phyloP scores from a whole-genome alignment of 768 basidiomycete species.

The Mycena epipterygia region DNA sequence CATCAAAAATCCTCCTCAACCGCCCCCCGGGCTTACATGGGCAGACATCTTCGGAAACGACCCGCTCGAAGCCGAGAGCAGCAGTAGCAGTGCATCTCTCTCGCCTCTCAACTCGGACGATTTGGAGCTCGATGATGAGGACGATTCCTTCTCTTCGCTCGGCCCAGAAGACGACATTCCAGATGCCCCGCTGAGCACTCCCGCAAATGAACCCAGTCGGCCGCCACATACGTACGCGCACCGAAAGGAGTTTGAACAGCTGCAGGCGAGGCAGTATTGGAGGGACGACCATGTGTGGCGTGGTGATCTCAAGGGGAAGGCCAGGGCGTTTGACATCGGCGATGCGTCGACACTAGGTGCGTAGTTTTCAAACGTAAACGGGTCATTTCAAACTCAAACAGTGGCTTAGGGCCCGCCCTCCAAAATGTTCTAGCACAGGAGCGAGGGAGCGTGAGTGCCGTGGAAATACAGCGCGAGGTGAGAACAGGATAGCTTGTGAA shows the following conservation, averaged over 20 bases:
- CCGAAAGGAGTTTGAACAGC: conserved; percentile 70
- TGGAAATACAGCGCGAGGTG: conserved; percentile 62
- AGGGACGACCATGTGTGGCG: conserved; percentile 67
- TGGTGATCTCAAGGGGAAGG: conserved; percentile 55
- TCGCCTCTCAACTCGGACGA: conserved; percentile 75
- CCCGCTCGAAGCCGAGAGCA: conserved; percentile 81
- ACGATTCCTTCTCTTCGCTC: conserved; percentile 48
- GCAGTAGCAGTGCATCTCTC: conserved; percentile 75
- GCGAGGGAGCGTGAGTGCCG: conserved; percentile 49
- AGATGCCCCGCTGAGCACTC: conserved; percentile 12
- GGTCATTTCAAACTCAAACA: not conserved
- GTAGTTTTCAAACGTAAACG: conserved; percentile 12
- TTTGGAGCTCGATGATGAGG: conserved; percentile 57
- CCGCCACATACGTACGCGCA: conserved; percentile 58
- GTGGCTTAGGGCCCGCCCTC: conserved; percentile 59
- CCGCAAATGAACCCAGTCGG: conserved; percentile 22
- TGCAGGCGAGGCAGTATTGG: conserved; percentile 83
- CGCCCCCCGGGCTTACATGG: conserved; percentile 73
- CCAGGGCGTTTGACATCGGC: conserved; percentile 69
- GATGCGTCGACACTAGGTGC: conserved; percentile 82
- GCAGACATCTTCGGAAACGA: conserved; percentile 84
- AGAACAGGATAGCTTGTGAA: not conserved
- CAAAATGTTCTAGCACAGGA: conserved; percentile 54
- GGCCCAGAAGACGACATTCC: conserved; percentile 34
- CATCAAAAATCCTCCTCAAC: conserved; percentile 58